Evolutionary conservation across 2,329 filamentous ascomycete genomes (phyloP), one percentile per base, ranked within the genome.

Genomic region (Xylaria sp.): DNA sequence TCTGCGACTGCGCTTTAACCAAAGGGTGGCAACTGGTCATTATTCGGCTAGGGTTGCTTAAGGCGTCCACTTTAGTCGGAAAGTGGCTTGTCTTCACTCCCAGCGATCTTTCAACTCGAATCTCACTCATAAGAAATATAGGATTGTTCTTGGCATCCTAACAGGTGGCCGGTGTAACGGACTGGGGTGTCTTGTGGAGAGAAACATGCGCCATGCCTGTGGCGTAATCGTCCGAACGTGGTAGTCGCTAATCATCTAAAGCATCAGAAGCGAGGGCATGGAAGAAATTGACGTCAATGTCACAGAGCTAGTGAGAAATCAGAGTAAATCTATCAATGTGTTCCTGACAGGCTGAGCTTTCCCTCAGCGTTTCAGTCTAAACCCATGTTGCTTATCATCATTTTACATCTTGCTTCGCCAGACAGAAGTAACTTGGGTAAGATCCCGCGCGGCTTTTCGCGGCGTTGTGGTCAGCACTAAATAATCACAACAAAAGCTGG

Each of bases 391-490:
- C 52, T 37, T 28, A 15, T 34, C 8, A 55, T 55, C 28, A 55
- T 55, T 18, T 37, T 34, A 20, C 52, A n/a, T 37, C 18, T 34
- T 20, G 9, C 18, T 55, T 8, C n/a, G 32, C 7, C 34, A 56
- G 39, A 39, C 18, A 56, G n/a, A 13, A 8, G 20, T 6, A 13
- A 25, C 5, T 56, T n/a, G 4, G 20, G 32, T 28, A 7, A 10
- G 39, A 23, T 10, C 52, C 8, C 12, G 4, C 32, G 12, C 32
- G 18, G 52, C 9, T 10, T 2, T 39, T 23, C 32, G n/a, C 52
- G 32, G 25, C 52, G 5, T 39, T 20, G 32, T 56, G 3, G 32
- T 56, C 52, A 56, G 52, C 52, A 37, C 32, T 56, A 56, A 56
- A 7, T 39, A 2, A 56, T 39, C 20, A 6, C 52, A 23, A 37